Percentiles rank a stretch among this genome's conserved stretches.
phyloP scores from a whole-genome alignment of 768 basidiomycete genomes.

The Boletellus ananas region DNA sequence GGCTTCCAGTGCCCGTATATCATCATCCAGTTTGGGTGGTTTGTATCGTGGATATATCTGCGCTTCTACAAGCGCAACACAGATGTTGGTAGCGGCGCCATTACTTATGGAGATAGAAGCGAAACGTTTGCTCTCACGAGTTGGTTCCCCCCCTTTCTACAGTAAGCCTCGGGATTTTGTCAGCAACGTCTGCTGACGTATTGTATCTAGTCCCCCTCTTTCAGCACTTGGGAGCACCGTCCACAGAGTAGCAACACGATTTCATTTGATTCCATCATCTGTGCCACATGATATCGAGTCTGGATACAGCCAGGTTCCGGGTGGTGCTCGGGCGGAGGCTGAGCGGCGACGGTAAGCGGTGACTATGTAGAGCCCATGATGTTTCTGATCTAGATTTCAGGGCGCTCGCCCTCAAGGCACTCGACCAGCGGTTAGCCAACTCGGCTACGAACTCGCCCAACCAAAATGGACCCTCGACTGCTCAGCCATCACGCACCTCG shows the following conservation, averaged over 20 bases:
- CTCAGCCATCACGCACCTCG: conserved; percentile 28
- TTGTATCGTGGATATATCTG: conserved; percentile 91
- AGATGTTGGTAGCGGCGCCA: conserved; percentile 58
- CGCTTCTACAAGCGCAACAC: conserved; percentile 93
- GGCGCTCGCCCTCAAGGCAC: conserved; percentile 92
- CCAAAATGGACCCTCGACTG: conserved; percentile 28
- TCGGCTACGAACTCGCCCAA: conserved; percentile 33
- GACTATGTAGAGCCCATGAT: neutral
- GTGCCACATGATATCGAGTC: conserved; percentile 61
- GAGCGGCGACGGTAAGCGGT: conserved; percentile 80
- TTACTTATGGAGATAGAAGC: conserved; percentile 87
- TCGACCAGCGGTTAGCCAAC: conserved; percentile 88
- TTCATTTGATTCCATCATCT: conserved; percentile 71
- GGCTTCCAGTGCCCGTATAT: conserved; percentile 90
- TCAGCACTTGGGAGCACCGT: conserved; percentile 63
- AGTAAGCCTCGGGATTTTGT: conserved; percentile 53
- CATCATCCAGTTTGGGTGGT: conserved; percentile 98
- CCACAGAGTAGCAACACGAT: conserved; percentile 58
- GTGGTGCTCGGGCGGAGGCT: conserved; percentile 91
- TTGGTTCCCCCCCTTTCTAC: conserved; percentile 96
- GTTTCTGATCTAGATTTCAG: conserved; percentile 39
- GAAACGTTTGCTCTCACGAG: conserved; percentile 93
- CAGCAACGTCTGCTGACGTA: neutral
- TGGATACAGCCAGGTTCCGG: conserved; percentile 76
- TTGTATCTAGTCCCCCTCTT: conserved; percentile 59